phyloP scores from a whole-genome alignment of 495 filamentous ascomycete species.

The Lineolata rhizophorae region DNA sequence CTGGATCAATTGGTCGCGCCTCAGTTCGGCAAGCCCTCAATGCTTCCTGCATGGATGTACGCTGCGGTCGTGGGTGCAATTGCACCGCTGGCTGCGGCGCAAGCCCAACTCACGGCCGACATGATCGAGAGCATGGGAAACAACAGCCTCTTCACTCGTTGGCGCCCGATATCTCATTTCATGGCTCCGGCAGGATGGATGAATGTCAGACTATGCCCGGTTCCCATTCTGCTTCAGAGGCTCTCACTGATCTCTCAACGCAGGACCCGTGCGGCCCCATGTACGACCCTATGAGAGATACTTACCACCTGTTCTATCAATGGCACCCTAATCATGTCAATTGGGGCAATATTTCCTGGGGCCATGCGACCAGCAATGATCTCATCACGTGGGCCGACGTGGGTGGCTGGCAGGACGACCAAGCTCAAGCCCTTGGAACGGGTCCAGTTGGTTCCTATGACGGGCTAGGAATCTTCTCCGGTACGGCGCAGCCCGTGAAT shows the following conservation, averaged over 20 bases:
- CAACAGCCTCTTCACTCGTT: conserved; percentile 20
- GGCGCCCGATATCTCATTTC: conserved; percentile 29
- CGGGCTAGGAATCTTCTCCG: conserved; percentile 28
- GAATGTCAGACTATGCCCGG: too few species aligned
- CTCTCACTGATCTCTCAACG: conserved; percentile 1
- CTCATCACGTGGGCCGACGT: conserved; percentile 17
- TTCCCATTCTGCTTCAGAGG: neutral
- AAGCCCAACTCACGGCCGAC: conserved; percentile 4
- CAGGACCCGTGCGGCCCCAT: conserved; percentile 33
- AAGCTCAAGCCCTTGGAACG: conserved; percentile 15
- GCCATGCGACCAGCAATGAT: conserved; percentile 12
- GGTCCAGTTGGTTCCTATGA: conserved; percentile 21
- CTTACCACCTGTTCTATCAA: conserved; percentile 20
- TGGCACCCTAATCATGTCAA: conserved; percentile 21
- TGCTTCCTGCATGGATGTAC: too few species aligned
- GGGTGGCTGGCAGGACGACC: conserved; percentile 16
- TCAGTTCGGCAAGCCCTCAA: too few species aligned
- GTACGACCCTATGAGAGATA: conserved; percentile 25
- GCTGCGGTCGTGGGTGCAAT: too few species aligned
- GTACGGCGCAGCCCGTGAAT: conserved; percentile 24
- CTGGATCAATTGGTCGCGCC: too few species aligned
- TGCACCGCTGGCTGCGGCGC: too few species aligned
- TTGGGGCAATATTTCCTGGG: conserved; percentile 26
- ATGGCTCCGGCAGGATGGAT: conserved; percentile 29
- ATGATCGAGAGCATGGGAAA: conserved; percentile 15